Evolutionary conservation across 106 monocot genomes (phyloP), one percentile per base, ranked within the genome.

Genomic region (Dendrobium huoshanense): DNA sequence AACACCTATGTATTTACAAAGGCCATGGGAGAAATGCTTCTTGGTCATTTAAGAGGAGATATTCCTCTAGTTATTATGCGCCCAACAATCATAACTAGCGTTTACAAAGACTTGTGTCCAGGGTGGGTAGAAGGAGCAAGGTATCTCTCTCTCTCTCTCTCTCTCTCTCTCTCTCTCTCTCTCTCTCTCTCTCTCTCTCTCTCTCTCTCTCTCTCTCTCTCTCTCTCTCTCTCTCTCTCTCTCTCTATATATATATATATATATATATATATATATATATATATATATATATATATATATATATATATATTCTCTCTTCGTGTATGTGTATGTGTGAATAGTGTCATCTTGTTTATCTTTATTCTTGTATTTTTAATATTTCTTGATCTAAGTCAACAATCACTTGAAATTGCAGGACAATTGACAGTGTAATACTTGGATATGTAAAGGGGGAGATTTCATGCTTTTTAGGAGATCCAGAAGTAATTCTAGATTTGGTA

Each of bases 1-100:
- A 94, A 94, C 59, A 94, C 94, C 16, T 94, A 94, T 73, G 94
- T 94, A 7, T 91, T 91, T 76, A 91, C 94, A 64, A 94, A 94
- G 82, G 89, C 94, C 47, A 82, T 94, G 88, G 94, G 86, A 74
- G 94, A 94, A 84, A 94, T 91, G 94, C 18, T 91, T 42, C 85
- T 94, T 49, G 88, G 88, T 31, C 79, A 88, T 64, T 37, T 75
- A 85, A 84, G 91, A 80, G 89, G 81, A 72, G 80, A 85, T 25
- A 9, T 85, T 25, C 88, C 91, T 3, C 85, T 94, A 18, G 91
- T 94, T 58, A 91, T 94, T 18, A 40, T 94, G 31, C 86, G 94
- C 7, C 94, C 94, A 0, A 86, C 88, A 20, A 91, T 94, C 16
- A 94, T 94, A 82, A 94, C 94, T 42, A 94, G 94, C 80, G 81